These are phyloP conservation scores for Adiantum capillusveneris DNA, from an alignment of 75 land plant species.

Conservation along the genomic window DNA sequence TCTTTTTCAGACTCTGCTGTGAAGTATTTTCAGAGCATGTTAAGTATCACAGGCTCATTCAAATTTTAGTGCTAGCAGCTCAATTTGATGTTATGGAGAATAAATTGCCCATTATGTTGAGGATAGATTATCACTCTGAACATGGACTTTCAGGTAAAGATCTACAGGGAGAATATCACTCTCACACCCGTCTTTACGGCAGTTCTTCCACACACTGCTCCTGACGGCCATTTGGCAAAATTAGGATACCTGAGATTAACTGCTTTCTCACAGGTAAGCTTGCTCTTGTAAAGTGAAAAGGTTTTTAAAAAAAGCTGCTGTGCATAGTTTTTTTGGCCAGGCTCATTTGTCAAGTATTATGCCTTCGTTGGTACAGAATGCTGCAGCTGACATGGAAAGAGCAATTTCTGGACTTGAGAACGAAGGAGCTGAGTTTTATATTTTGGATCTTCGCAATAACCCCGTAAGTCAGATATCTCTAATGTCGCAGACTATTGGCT, in stretches of 20 bases:
- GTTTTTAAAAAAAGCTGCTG: no score
- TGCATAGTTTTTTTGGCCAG: no score
- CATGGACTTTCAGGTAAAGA: slow-evolving; percentile 46
- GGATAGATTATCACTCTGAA: no score
- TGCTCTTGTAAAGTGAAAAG: neutral
- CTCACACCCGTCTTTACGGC: slow-evolving; percentile 76
- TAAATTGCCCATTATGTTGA: no score
- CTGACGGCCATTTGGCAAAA: slow-evolving; percentile 59
- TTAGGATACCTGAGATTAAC: slow-evolving; percentile 86
- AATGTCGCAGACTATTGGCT: no score
- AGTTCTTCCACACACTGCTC: slow-evolving; percentile 54
- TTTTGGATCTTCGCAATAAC: slow-evolving; percentile 86
- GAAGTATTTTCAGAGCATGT: no score
- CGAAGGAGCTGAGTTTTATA: slow-evolving; percentile 79
- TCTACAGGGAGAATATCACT: slow-evolving; percentile 62
- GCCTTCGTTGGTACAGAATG: slow-evolving; percentile 41
- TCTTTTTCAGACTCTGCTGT: no score
- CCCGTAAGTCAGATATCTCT: slow-evolving; percentile 44
- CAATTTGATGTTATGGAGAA: no score
- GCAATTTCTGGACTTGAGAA: slow-evolving; percentile 62
- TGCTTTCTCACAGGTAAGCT: slow-evolving; percentile 80
- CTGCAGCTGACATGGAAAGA: slow-evolving; percentile 88
- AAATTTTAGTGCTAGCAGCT: no score
- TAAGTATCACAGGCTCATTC: no score
- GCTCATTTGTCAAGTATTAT: neutral